phyloP scores from a whole-genome alignment of 192 early-diverging fungal genomes.

The Linnemannia exigua region DNA sequence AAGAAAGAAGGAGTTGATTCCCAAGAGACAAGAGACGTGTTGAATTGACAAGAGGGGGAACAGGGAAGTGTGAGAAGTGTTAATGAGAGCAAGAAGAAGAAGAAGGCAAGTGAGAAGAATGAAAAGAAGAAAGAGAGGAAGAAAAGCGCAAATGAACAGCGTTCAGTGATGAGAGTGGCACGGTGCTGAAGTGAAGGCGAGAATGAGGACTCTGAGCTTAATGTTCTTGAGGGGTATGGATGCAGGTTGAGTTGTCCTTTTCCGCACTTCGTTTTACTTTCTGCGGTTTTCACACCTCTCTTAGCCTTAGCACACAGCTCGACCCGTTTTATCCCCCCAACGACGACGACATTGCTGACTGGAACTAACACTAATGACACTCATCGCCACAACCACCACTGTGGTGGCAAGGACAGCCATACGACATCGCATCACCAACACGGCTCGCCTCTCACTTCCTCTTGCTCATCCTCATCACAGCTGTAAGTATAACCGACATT shows the following conservation, averaged over 20 bases:
- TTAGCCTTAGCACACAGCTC: background rate
- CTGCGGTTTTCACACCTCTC: background rate
- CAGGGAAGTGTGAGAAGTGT: background rate
- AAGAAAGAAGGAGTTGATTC: background rate
- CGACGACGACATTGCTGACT: background rate
- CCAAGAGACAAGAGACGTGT: conserved; percentile 6
- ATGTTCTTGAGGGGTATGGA: background rate
- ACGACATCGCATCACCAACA: background rate
- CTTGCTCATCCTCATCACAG: background rate
- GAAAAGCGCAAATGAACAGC: background rate
- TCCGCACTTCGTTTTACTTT: background rate
- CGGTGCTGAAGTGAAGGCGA: background rate
- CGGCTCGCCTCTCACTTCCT: background rate
- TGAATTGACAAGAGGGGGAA: background rate
- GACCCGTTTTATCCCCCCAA: background rate
- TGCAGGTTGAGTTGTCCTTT: background rate
- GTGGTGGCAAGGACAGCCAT: background rate
- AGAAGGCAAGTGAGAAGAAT: background rate
- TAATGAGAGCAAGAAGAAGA: background rate
- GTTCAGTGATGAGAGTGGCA: background rate
- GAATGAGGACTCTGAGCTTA: background rate
- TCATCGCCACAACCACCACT: background rate
- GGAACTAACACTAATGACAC: conserved; percentile 8
- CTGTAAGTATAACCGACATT: background rate
- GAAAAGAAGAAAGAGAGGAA: background rate